Conservation (phyloP, 2,329 filamentous ascomycete species). For the Penicillium carneum region DNA sequence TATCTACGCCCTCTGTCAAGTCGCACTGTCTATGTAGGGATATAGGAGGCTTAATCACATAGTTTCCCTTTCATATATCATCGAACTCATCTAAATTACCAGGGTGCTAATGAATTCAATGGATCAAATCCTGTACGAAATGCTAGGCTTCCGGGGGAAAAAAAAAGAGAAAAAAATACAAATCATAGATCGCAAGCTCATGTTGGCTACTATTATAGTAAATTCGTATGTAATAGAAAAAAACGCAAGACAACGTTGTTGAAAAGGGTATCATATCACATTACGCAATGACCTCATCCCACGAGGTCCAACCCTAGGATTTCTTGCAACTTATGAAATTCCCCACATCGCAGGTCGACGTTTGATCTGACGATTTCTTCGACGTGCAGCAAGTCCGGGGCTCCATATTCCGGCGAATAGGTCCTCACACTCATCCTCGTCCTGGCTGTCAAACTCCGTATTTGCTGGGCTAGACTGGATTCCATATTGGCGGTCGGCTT, state of each 20-base stretch:
- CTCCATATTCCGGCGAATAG: constrained; percentile 69
- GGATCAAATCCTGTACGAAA: background rate
- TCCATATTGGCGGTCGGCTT: constrained; percentile 6
- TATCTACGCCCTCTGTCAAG: too few species aligned
- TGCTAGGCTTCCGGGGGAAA: background rate
- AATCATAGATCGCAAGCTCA: background rate
- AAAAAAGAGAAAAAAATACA: background rate
- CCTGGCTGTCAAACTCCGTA: constrained; percentile 69
- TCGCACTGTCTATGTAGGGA: too few species aligned
- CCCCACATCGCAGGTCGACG: constrained; percentile 38
- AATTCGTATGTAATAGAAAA: background rate
- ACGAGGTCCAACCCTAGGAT: background rate
- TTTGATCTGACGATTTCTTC: constrained; percentile 52
- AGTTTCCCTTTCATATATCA: background rate
- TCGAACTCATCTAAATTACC: background rate
- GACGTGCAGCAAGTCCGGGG: constrained; percentile 58
- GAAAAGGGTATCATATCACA: constrained; percentile 8
- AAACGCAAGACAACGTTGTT: background rate
- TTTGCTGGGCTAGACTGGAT: constrained; percentile 39
- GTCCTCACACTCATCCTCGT: constrained; percentile 72
- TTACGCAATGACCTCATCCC: constrained; percentile 3
- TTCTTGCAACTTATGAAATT: constrained; percentile 24
- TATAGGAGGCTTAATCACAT: too few species aligned
- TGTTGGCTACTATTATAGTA: constrained; percentile 1
- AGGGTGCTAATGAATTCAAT: constrained; percentile 13